phyloP scores from a whole-genome alignment of 1,139 yeast genomes.

The Geotrichum restrictum region DNA sequence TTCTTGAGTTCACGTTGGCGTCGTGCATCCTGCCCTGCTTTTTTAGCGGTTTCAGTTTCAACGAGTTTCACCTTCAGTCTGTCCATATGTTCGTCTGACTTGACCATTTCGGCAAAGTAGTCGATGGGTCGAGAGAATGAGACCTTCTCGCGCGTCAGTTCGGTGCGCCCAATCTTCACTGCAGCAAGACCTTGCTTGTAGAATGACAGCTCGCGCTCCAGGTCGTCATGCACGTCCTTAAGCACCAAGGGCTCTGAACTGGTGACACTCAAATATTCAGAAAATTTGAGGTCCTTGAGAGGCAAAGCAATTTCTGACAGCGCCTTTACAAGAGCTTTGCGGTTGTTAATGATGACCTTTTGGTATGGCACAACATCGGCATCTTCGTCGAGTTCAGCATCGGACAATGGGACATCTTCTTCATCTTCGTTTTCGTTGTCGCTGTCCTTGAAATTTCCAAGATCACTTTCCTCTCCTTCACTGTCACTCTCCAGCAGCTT shows the following conservation, averaged over 20 bases:
- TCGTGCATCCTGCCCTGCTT: conserved; percentile 90
- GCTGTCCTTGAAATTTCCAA: conserved; percentile 28
- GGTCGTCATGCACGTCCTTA: conserved; percentile 90
- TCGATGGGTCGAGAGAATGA: conserved; percentile 93
- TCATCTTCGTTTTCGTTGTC: conserved; percentile 40
- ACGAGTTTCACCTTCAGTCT: conserved; percentile 77
- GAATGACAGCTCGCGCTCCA: conserved; percentile 78
- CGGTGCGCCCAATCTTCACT: conserved; percentile 65
- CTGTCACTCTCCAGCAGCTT: conserved; percentile 21
- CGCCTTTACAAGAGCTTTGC: conserved; percentile 39
- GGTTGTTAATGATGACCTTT: conserved; percentile 60
- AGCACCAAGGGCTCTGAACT: conserved; percentile 59
- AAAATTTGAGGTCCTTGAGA: conserved; percentile 55
- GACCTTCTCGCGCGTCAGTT: conserved; percentile 60
- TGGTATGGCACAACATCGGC: conserved; percentile 89
- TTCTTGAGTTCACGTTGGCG: conserved; percentile 93
- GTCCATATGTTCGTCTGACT: conserved; percentile 98
- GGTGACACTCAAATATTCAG: conserved; percentile 75
- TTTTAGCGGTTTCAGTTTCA: conserved; percentile 82
- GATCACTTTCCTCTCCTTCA: conserved; percentile 22
- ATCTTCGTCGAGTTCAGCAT: conserved; percentile 73
- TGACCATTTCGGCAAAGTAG: conserved; percentile 97
- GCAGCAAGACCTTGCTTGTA: conserved; percentile 92
- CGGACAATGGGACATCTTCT: conserved; percentile 49
- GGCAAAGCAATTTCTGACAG: conserved; percentile 38